phyloP scores from a whole-genome alignment of 2,329 filamentous ascomycete species.

The Cladosporium austrohemisphaericum region DNA sequence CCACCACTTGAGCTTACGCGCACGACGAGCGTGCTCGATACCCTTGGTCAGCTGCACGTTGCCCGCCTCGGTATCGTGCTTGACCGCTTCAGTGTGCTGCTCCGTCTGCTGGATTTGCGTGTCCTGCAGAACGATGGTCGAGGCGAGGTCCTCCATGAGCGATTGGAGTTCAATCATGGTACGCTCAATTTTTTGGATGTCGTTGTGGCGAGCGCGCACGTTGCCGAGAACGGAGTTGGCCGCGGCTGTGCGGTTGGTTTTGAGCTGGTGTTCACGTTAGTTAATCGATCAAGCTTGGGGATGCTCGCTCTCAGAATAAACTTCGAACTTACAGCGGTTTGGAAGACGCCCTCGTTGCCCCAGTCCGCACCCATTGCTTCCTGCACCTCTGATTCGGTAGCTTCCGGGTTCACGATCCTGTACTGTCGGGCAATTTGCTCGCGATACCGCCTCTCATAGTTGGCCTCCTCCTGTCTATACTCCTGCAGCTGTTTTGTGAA shows the following conservation, averaged over 20 bases:
- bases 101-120: conserved; percentile 59
- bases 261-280: conserved; percentile 52
- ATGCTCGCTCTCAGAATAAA: not conserved
- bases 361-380: conserved; percentile 68
- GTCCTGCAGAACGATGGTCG: conserved; percentile 70
- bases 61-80: conserved; percentile 63
- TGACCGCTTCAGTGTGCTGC: conserved; percentile 62
- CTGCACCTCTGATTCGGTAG: conserved; percentile 67
- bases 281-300: not conserved
- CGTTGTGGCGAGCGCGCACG: conserved; percentile 77
- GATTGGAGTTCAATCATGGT: conserved; percentile 66
- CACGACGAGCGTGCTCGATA: conserved; percentile 62
- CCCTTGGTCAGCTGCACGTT: conserved; percentile 67
- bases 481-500: conserved; percentile 69
- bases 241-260: conserved; percentile 69
- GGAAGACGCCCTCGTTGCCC: conserved; percentile 77
- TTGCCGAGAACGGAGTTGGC: conserved; percentile 70
- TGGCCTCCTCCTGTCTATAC: conserved; percentile 67
- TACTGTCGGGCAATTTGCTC: conserved; percentile 79
- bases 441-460: conserved; percentile 67
- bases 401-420: conserved; percentile 67
- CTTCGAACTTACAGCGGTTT: conserved; percentile 65
- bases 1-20: conserved; percentile 79
- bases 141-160: conserved; percentile 71
- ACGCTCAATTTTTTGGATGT: conserved; percentile 75